phyloP scores from a whole-genome alignment of 495 filamentous ascomycete genomes.

The Daldinia concentrica region DNA sequence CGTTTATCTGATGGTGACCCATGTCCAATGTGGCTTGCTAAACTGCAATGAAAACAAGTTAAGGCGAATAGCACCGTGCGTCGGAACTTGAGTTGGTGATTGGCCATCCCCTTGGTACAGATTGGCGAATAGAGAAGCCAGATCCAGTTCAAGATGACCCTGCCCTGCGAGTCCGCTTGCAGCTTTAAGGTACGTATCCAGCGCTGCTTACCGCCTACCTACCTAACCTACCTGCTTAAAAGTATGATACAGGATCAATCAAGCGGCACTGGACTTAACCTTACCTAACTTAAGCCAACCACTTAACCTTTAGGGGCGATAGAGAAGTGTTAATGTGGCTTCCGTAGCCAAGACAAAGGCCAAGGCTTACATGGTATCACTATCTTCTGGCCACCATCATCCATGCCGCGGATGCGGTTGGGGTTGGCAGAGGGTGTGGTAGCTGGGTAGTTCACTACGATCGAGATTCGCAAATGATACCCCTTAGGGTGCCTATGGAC shows the following conservation, averaged over 20 bases:
- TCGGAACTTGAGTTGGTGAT: slow-evolving; percentile 27
- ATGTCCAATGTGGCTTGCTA: slow-evolving; percentile 37
- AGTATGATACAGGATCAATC: slow-evolving; percentile 13
- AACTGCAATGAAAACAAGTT: slow-evolving; percentile 41
- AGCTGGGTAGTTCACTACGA: slow-evolving; percentile 5
- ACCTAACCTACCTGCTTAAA: too few relatives aligned
- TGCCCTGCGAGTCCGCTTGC: background rate
- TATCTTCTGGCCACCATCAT: slow-evolving; percentile 2
- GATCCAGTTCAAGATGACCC: background rate
- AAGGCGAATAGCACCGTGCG: slow-evolving; percentile 2
- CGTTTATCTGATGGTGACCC: slow-evolving; percentile 35
- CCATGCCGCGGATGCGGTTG: slow-evolving; percentile 23
- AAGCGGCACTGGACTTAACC: slow-evolving; percentile 23
- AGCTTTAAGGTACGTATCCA: background rate
- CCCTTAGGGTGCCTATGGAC: slow-evolving; percentile 17
- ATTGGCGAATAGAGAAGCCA: background rate
- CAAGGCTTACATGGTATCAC: slow-evolving; percentile 2
- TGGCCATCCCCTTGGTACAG: slow-evolving; percentile 8
- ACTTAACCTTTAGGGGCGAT: slow-evolving; percentile 9
- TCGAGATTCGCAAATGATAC: slow-evolving; percentile 36
- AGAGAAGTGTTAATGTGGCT: slow-evolving; percentile 13
- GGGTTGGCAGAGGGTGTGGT: slow-evolving; percentile 3
- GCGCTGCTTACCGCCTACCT: background rate
- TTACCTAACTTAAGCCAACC: slow-evolving; percentile 6
- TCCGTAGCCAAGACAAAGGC: slow-evolving; percentile 24